Base-by-base conservation (phyloP, 1,139 yeast genomes). In the Ogataea hybrid region DNA sequence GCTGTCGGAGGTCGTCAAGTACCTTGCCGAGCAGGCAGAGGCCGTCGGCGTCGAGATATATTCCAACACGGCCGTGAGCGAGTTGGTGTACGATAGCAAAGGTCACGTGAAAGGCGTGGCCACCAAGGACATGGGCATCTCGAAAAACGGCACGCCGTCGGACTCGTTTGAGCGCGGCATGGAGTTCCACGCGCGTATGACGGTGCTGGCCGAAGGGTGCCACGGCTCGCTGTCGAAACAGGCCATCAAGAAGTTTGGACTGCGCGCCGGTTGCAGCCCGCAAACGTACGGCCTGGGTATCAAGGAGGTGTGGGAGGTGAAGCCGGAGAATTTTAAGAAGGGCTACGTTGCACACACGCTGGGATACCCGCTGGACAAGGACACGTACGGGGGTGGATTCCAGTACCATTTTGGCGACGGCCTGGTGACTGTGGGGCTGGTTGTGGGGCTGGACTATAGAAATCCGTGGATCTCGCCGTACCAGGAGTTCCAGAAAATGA, bases 241-340 rank as follows among this genome's bases (percentile, higher is more conserved):
- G 57, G 81, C 79, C 1, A 83, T 90, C 44, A 67, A 75, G 43
- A 79, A 82, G 55, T 92, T 67, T 63, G 71, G 81, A 35, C 69
- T 92, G 43, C 75, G 97, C 46, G 73, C 74, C 41, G 75, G 81
- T 39, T 67, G 74, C 25, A 80, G 82, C 48, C 81, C 84, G 5
- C 98, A 92, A 67, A 89, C 97, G 0, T 92, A 92, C 63, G 98
- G 98, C 11, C 63, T 92, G 29, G 98, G 98, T 25, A 77, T 92
- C 46, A 92, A 92, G 64, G 98, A 92, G 64, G 94, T 92, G 5
- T 92, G 98, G 98, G 92, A 90, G 63, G 96, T 92, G n/a, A 71
- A 74, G 28, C 89, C 92, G 10, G 87, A 81, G 41, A 85, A 86
- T 49, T 90, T 87, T 68, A 73, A 79, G 44, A 75, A 75, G 52